phyloP scores from a whole-genome alignment of 2,329 filamentous ascomycete genomes.

The Teratosphaeria nubilosa region DNA sequence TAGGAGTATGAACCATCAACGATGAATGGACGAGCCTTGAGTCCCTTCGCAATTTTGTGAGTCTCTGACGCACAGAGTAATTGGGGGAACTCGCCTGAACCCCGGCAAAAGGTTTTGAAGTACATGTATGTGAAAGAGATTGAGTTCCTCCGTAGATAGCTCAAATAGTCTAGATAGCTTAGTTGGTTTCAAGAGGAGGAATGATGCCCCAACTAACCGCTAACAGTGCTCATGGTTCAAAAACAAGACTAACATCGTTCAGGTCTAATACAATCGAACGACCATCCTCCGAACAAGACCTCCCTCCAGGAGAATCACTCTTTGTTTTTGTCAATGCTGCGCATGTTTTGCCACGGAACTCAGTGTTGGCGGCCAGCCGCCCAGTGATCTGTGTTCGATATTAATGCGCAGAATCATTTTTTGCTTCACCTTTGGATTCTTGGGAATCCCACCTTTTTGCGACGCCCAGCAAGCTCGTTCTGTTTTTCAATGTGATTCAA shows the following conservation, averaged over 20 bases:
- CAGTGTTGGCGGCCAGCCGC: too few relatives aligned
- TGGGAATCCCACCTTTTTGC: too few relatives aligned
- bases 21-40: not conserved
- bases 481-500: too few relatives aligned
- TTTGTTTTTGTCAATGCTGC: not conserved
- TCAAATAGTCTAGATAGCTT: not conserved
- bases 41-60: not conserved
- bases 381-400: too few relatives aligned
- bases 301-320: not conserved
- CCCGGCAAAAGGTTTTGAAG: not conserved
- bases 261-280: not conserved
- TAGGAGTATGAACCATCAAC: not conserved
- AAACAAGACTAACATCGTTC: not conserved
- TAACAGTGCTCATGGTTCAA: not conserved
- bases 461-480: too few relatives aligned
- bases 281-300: not conserved
- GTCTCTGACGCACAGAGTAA: not conserved
- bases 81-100: not conserved
- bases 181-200: not conserved
- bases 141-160: not conserved
- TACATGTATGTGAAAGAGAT: not conserved
- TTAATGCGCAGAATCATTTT: too few relatives aligned
- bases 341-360: too few relatives aligned
- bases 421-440: too few relatives aligned
- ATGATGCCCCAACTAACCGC: not conserved